phyloP scores from a whole-genome alignment of 371 early-diverging fungal genomes.

The Homolaphlyctis polyrhiza region DNA sequence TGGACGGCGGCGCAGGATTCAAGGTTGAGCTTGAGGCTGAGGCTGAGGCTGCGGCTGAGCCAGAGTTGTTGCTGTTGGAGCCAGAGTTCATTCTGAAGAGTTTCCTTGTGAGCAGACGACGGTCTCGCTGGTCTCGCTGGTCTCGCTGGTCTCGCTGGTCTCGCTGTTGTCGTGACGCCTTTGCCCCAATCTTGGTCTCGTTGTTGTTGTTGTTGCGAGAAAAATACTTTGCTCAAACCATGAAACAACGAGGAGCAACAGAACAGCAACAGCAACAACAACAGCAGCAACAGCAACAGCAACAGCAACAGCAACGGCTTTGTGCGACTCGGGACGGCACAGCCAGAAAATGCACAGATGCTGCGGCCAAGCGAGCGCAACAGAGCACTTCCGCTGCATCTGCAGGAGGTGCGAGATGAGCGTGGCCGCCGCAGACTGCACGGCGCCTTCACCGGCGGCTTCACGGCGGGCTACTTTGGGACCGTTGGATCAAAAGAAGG shows the following conservation, averaged over 20 bases:
- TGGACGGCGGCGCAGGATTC: too few species aligned
- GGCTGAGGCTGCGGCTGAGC: too few species aligned
- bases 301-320: background rate
- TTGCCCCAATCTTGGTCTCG: background rate
- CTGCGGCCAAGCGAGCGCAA: slow-evolving; percentile 32
- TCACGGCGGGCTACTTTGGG: slow-evolving; percentile 89
- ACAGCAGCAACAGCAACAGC: background rate
- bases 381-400: slow-evolving; percentile 29
- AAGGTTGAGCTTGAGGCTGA: too few species aligned
- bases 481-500: slow-evolving; percentile 95
- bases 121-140: background rate
- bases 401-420: slow-evolving; percentile 69
- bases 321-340: slow-evolving; percentile 25
- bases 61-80: background rate
- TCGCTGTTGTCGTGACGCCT: background rate
- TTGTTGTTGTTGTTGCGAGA: background rate
- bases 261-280: background rate
- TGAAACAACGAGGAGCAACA: background rate
- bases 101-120: background rate
- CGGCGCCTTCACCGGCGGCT: slow-evolving; percentile 94
- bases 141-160: background rate
- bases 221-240: too few species aligned
- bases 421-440: slow-evolving; percentile 82
- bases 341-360: slow-evolving; percentile 20
- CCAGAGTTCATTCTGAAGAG: too few species aligned